Base-by-base conservation (phyloP, 176 grass and related monocot genomes). In the Phoenix roebelenii region DNA sequence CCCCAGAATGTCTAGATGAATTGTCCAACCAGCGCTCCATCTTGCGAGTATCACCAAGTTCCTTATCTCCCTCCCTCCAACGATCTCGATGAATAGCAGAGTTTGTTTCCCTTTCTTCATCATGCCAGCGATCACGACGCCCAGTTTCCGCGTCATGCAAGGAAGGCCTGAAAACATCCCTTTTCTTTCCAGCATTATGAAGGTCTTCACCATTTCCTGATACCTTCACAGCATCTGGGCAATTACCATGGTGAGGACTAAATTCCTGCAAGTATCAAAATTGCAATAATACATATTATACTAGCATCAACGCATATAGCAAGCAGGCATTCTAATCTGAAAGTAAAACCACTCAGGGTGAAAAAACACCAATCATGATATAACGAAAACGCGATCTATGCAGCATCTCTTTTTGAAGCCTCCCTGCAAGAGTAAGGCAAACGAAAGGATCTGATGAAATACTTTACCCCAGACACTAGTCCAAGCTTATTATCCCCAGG, bases 51-150 rank as follows among this genome's bases (percentile, higher is more conserved):
- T 95, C 82, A 65, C 74, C 80, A 50, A 71, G 79, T 76, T 89
- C 87, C 67, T 86, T 84, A 9, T 96, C 84, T 20, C 74, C 78
- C 61, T 83, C 86, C 84, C 76, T 89, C 87, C 87, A 78, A 49
- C 79, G 78, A 63, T 67, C 78, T 62, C 87, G 89, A 68, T 85
- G 76, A 68, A 70, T 76, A 65, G 75, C 75, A 44, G 83, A 74
- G 81, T 82, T 96, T 68, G 83, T 81, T 67, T 99, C 94, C 51
- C 94, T 81, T 74, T 99, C 94, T 72, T 99, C 94, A 55, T 99
- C 94, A 30, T 82, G 88, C 94, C 94, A 99, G n/a, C 82, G 84
- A 39, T 89, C 87, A 59, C 70, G 70, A 23, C 79, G 77, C 25
- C 70, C 94, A 81, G 71, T 61, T 73, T 94, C 80, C 63, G 60